Conservation (phyloP, 345 rosid genomes). For the Populus pruinosa region DNA sequence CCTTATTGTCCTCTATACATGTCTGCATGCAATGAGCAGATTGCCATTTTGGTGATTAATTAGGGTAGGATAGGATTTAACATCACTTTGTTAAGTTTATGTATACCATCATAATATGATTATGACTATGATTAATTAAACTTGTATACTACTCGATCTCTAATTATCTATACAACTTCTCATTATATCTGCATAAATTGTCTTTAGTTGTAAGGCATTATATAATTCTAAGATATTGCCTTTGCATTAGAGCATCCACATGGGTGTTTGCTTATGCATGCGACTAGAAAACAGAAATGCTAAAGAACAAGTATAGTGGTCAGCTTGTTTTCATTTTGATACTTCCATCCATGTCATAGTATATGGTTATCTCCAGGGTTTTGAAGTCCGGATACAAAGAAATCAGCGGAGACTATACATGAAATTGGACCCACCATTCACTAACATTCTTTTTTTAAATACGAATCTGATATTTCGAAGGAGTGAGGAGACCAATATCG, state of each 20-base stretch:
- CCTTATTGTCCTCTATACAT: too few species aligned
- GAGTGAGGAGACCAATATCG: background rate
- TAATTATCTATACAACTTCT: background rate
- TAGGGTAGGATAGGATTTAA: background rate
- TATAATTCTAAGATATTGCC: too few species aligned
- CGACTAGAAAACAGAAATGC: background rate
- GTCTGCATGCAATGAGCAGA: too few species aligned
- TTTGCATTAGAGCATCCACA: background rate
- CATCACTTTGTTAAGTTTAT: background rate
- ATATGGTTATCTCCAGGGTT: background rate
- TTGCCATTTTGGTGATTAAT: too few species aligned
- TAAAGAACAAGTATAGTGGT: background rate
- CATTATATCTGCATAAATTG: background rate
- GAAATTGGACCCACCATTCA: background rate
- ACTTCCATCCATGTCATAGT: background rate
- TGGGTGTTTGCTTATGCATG: background rate
- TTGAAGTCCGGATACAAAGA: background rate
- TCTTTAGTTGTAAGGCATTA: background rate
- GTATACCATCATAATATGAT: background rate
- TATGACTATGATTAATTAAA: slow-evolving; percentile 6
- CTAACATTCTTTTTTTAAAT: background rate
- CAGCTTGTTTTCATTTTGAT: background rate
- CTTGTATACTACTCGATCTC: slow-evolving; percentile 5
- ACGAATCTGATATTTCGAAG: background rate
- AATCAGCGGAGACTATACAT: background rate